These are phyloP conservation scores for Geotrichum ghanense DNA, from an alignment of 805 yeast species.

Conservation along the genomic window DNA sequence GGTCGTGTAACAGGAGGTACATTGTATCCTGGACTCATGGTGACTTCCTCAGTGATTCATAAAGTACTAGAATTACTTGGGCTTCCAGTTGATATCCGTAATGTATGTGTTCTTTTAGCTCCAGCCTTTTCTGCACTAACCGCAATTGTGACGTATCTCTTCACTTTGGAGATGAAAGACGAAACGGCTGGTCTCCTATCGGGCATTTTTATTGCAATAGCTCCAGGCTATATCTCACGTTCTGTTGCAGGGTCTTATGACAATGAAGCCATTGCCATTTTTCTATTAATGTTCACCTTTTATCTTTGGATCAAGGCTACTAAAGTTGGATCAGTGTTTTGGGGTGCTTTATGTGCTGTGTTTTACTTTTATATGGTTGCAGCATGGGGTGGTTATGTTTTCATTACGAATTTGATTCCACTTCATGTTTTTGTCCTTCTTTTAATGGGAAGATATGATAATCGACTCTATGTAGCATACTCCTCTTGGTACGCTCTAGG, in stretches of 20 bases:
- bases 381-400: constrained; percentile 99
- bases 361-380: constrained; percentile 97
- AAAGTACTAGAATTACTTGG: constrained; percentile 40
- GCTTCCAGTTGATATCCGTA: constrained; percentile 84
- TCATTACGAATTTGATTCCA: constrained; percentile 95
- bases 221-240: constrained; percentile 96
- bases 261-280: constrained; percentile 97
- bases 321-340: constrained; percentile 80
- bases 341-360: constrained; percentile 72
- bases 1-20: constrained; percentile 99
- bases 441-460: constrained; percentile 87
- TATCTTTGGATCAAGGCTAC: constrained; percentile 92
- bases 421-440: constrained; percentile 84
- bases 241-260: constrained; percentile 98
- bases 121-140: constrained; percentile 94
- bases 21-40: constrained; percentile 95
- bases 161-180: constrained; percentile 85
- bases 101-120: constrained; percentile 89
- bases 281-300: constrained; percentile 89
- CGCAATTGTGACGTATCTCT: constrained; percentile 76
- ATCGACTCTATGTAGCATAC: constrained; percentile 77
- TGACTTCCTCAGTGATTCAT: constrained; percentile 88
- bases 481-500: constrained; percentile 96
- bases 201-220: constrained; percentile 92
- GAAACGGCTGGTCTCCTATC: constrained; percentile 81